phyloP scores from a whole-genome alignment of 2,329 filamentous ascomycete genomes.

The Exserohilum turcica region DNA sequence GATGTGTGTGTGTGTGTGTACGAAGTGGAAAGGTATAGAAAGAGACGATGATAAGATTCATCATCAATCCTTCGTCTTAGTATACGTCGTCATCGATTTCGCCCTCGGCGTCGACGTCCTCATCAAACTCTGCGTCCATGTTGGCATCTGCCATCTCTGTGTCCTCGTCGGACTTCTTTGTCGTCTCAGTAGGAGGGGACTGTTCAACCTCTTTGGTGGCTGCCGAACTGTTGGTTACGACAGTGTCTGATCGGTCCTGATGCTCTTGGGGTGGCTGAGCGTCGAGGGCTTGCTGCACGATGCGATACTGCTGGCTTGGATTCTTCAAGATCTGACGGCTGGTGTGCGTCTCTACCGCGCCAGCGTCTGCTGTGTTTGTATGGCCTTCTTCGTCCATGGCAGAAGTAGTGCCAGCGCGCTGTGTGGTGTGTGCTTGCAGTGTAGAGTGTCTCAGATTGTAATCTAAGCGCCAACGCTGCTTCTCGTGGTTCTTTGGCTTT shows the following conservation, averaged over 20 bases:
- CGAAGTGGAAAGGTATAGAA: neutral
- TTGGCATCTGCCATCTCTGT: slow-evolving; percentile 20
- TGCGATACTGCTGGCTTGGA: slow-evolving; percentile 28
- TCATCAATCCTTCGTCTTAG: neutral
- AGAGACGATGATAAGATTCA: neutral
- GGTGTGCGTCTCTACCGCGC: slow-evolving; percentile 1
- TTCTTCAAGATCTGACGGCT: slow-evolving; percentile 22
- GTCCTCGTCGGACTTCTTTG: neutral
- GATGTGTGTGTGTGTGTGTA: too few species aligned
- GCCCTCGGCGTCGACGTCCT: slow-evolving; percentile 29
- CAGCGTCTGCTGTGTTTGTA: neutral
- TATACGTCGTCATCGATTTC: slow-evolving; percentile 28
- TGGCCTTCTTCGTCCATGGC: neutral
- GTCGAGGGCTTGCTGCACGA: slow-evolving; percentile 19
- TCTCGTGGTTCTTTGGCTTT: slow-evolving; percentile 24
- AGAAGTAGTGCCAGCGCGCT: neutral
- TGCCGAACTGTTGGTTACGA: neutral
- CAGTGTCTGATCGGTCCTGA: neutral
- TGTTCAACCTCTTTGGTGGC: neutral
- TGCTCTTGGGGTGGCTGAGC: neutral
- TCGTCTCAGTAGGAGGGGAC: neutral
- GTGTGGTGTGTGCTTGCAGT: slow-evolving; percentile 9
- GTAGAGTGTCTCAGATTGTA: slow-evolving; percentile 27
- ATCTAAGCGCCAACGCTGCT: slow-evolving; percentile 31
- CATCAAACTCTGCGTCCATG: slow-evolving; percentile 15